Conservation (phyloP, 805 yeast species). For the Starmerella bombicola region DNA sequence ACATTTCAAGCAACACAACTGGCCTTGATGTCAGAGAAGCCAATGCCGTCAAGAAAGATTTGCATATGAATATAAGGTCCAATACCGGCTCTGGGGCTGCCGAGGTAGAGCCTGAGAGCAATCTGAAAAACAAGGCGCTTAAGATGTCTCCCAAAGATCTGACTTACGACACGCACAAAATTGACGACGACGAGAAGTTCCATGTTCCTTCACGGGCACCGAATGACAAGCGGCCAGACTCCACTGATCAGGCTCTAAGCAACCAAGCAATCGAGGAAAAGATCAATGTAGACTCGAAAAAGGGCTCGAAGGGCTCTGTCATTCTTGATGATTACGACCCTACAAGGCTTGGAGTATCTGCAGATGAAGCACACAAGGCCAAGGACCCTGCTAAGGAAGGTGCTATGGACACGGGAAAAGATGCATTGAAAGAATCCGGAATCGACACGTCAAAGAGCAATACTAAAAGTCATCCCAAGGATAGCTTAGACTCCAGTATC, state of each 20-base stretch:
- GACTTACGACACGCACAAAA: slow-evolving; percentile 20
- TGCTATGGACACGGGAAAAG: background rate
- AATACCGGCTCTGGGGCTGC: background rate
- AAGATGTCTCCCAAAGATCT: slow-evolving; percentile 30
- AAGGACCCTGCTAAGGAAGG: slow-evolving; percentile 7
- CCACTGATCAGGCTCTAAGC: background rate
- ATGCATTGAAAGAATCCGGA: slow-evolving; percentile 11
- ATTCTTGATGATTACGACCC: slow-evolving; percentile 31
- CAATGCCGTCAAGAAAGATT: too few species aligned
- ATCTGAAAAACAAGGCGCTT: slow-evolving; percentile 25
- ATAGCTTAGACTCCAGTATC: background rate
- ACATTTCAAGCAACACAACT: too few species aligned
- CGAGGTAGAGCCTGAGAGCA: background rate
- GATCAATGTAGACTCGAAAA: slow-evolving; percentile 21
- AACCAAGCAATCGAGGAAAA: slow-evolving; percentile 9
- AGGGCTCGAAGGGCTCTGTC: slow-evolving; percentile 24
- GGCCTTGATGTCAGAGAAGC: too few species aligned
- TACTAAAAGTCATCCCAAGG: background rate
- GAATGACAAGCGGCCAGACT: slow-evolving; percentile 15
- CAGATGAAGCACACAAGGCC: slow-evolving; percentile 15
- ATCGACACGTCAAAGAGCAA: background rate
- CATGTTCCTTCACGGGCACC: slow-evolving; percentile 23
- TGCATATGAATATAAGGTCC: too few species aligned
- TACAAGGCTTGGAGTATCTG: slow-evolving; percentile 26
- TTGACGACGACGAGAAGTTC: slow-evolving; percentile 24